phyloP scores from a whole-genome alignment of 2,329 filamentous ascomycete species.

The Lecanicillium sp. region DNA sequence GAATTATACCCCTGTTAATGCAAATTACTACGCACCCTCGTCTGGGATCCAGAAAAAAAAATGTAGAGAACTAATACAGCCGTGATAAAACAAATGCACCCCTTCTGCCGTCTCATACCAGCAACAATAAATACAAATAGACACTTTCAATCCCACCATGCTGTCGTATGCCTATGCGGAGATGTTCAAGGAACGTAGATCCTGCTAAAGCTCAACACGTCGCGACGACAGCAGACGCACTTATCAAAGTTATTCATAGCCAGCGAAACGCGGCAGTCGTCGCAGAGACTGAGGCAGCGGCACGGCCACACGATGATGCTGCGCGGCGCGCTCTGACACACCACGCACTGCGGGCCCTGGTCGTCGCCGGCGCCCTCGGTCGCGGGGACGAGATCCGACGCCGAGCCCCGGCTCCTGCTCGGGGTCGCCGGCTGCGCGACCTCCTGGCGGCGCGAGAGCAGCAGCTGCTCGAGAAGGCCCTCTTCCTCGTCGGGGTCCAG shows the following conservation, averaged over 20 bases:
- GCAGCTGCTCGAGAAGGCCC: conserved; percentile 53
- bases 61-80: not conserved
- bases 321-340: conserved; percentile 80
- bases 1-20: not conserved
- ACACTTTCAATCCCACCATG: too few species aligned
- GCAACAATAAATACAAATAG: too few species aligned
- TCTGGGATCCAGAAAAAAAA: not conserved
- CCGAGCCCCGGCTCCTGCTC: not conserved
- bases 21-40: not conserved
- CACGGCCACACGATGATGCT: conserved; percentile 96
- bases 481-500: conserved; percentile 54
- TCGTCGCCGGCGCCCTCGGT: conserved; percentile 36
- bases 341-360: conserved; percentile 68
- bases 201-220: conserved; percentile 82
- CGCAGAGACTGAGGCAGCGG: conserved; percentile 86
- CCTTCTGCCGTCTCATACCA: too few species aligned
- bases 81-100: too few species aligned
- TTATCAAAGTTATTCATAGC: conserved; percentile 97
- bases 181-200: conserved; percentile 74
- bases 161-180: too few species aligned
- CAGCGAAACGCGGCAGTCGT: conserved; percentile 87
- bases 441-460: conserved; percentile 44
- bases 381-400: conserved; percentile 31
- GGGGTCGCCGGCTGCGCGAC: conserved; percentile 8
- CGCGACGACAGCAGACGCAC: conserved; percentile 87